These are phyloP conservation scores for Takashimella tepidaria DNA, from an alignment of 1,284 basidiomycete genomes.

Conservation along the genomic window DNA sequence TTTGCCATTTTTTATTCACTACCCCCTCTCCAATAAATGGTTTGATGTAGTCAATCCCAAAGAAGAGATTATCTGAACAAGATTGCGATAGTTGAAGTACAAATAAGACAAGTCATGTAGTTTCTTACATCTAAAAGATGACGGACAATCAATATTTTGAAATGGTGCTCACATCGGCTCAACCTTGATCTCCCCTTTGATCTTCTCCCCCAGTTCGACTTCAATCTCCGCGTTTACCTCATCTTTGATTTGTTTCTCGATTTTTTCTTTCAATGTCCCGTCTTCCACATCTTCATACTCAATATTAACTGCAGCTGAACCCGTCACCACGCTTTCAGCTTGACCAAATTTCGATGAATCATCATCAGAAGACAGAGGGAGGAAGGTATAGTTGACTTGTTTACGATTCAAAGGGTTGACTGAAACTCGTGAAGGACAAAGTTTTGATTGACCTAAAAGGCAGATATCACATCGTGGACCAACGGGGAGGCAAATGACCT, in stretches of 20 bases:
- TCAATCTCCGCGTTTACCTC: background rate
- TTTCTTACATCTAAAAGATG: too few species aligned
- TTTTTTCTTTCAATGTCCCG: constrained; percentile 56
- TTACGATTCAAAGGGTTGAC: constrained; percentile 41
- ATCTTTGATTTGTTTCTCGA: constrained; percentile 35
- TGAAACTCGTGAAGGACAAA: constrained; percentile 47
- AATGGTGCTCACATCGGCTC: background rate
- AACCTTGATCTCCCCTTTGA: background rate
- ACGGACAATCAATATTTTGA: too few species aligned
- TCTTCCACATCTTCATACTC: constrained; percentile 62
- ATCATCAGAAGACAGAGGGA: constrained; percentile 55
- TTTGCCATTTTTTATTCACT: too few species aligned
- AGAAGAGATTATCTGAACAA: too few species aligned
- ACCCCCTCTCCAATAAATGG: too few species aligned
- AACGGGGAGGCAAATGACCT: constrained; percentile 68
- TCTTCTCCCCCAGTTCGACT: background rate
- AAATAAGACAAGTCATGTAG: too few species aligned
- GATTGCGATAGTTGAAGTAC: too few species aligned
- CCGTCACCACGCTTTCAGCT: constrained; percentile 8
- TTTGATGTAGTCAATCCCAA: too few species aligned
- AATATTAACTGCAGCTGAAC: constrained; percentile 21
- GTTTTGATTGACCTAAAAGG: constrained; percentile 41
- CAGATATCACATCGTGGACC: constrained; percentile 79
- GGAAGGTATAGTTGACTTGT: constrained; percentile 47
- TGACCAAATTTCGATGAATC: constrained; percentile 34